A percentile compares a stretch with the other conserved stretches of the same genome.
Evolutionary conservation across 2,329 filamentous ascomycete genomes (phyloP).

Genomic region (Microdochium paspali): DNA sequence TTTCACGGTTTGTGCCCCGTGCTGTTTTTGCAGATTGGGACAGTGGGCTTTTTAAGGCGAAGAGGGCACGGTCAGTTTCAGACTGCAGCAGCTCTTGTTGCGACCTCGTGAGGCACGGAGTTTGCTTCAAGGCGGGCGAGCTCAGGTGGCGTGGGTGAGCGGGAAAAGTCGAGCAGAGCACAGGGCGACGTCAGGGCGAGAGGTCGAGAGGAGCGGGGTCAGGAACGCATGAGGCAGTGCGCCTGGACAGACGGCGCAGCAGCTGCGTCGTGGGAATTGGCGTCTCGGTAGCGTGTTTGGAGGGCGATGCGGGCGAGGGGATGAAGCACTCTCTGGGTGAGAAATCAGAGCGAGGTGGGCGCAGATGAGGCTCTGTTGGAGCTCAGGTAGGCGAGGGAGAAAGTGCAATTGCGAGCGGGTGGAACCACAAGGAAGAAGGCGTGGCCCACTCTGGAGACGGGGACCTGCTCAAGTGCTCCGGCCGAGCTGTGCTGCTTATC

Average conservation of each 20-base stretch:
- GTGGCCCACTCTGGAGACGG: not conserved
- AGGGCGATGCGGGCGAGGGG: too few species aligned
- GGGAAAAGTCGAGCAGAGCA: not conserved
- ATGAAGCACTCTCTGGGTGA: not conserved
- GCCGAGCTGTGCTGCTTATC: not conserved
- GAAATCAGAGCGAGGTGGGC: not conserved
- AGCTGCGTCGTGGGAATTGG: not conserved
- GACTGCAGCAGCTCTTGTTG: too few species aligned
- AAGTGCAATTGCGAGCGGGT: not conserved
- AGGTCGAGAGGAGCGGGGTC: not conserved
- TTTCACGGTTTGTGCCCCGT: not conserved
- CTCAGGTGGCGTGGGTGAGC: not conserved
- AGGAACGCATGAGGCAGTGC: not conserved
- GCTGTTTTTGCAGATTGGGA: too few species aligned
- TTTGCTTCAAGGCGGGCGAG: not conserved
- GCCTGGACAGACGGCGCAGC: not conserved
- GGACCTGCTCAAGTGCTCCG: not conserved
- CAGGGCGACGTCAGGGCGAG: not conserved
- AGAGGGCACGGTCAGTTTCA: too few species aligned
- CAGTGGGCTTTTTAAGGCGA: too few species aligned
- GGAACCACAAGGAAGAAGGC: not conserved
- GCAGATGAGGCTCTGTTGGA: not conserved
- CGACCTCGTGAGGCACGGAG: too few species aligned
- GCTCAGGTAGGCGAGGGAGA: not conserved
- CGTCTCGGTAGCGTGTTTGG: not conserved